Evolutionary conservation across 371 early-diverging fungal genomes (phyloP).

Genomic region (Apophysomyces variabilis): DNA sequence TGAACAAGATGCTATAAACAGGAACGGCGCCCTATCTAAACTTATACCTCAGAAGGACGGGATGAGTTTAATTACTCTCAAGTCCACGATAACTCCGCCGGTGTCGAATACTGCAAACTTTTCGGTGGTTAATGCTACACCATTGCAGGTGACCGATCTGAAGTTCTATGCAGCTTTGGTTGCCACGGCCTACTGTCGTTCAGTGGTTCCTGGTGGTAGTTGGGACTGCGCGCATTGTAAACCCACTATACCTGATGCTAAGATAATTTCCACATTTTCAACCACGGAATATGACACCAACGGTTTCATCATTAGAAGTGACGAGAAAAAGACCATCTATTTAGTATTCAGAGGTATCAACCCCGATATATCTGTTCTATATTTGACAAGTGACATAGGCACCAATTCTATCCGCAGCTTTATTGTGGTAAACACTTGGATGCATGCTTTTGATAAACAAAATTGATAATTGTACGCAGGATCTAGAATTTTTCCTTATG

Average conservation of each 20-base stretch:
- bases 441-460: background rate
- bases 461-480: background rate
- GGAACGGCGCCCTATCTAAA: background rate
- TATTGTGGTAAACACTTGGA: conserved; percentile 18
- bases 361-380: background rate
- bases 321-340: conserved; percentile 13
- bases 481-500: conserved; percentile 13
- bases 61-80: background rate
- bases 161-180: conserved; percentile 21
- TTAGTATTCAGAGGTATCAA: conserved; percentile 17
- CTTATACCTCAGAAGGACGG: conserved; percentile 5
- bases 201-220: conserved; percentile 15
- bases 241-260: conserved; percentile 4
- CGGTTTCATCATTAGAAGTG: conserved; percentile 17
- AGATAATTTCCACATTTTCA: conserved; percentile 11
- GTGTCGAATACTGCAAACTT: conserved; percentile 1
- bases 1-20: background rate
- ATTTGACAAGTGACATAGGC: background rate
- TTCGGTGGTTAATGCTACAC: background rate
- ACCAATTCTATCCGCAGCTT: conserved; percentile 23
- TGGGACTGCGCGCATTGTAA: conserved; percentile 23
- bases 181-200: conserved; percentile 20
- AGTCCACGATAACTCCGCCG: background rate
- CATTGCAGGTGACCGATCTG: background rate
- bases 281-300: conserved; percentile 17